Conservation (phyloP, 1,284 basidiomycete species). For the Takashimella koratensis region DNA sequence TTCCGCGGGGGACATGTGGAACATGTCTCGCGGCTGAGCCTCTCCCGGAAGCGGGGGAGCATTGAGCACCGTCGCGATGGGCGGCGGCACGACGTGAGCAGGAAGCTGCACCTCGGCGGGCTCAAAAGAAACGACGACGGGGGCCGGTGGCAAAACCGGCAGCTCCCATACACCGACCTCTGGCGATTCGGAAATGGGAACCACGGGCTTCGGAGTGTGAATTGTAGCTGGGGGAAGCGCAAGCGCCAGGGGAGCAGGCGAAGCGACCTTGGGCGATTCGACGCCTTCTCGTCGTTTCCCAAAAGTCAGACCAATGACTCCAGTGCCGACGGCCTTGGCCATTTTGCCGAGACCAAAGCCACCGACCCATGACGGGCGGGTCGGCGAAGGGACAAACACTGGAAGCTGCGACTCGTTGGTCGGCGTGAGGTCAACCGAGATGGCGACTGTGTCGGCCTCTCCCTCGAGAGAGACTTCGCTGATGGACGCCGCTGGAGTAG, state of each 20-base stretch:
- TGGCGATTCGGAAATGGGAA: slow-evolving; percentile 13
- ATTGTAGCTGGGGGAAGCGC: slow-evolving; percentile 16
- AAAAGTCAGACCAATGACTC: slow-evolving; percentile 26
- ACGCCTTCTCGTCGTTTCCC: slow-evolving; percentile 17
- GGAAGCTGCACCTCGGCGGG: not conserved
- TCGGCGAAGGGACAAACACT: slow-evolving; percentile 6
- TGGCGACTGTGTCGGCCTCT: not conserved
- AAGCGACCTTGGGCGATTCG: slow-evolving; percentile 9
- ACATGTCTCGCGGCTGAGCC: not conserved
- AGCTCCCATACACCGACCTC: slow-evolving; percentile 3
- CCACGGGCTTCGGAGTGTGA: slow-evolving; percentile 17
- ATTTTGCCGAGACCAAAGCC: slow-evolving; percentile 32
- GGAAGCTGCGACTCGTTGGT: slow-evolving; percentile 2
- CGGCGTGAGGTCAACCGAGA: not conserved
- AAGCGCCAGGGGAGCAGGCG: slow-evolving; percentile 9
- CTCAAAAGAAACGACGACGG: not conserved
- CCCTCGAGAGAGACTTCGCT: not conserved
- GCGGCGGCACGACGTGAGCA: not conserved
- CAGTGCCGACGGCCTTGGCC: slow-evolving; percentile 36
- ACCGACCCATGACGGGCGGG: slow-evolving; percentile 33
- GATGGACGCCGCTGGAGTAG: slow-evolving; percentile 15
- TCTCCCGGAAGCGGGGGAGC: not conserved
- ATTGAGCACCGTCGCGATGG: not conserved
- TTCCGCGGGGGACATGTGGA: slow-evolving; percentile 9
- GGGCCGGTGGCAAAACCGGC: not conserved